Conservation (phyloP, 345 rosid genomes). For the Populus ilicifolia region DNA sequence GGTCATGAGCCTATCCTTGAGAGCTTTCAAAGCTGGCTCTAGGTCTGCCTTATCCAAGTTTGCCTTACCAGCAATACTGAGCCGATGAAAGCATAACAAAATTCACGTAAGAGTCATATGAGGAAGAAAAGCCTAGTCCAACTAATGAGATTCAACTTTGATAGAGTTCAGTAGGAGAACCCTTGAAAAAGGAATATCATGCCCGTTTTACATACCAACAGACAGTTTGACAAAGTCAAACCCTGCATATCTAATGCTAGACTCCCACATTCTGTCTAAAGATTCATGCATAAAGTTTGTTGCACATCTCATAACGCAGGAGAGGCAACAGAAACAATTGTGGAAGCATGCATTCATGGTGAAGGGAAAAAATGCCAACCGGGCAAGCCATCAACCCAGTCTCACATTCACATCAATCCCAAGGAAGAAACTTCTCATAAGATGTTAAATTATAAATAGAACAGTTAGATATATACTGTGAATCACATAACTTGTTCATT, state of each 20-base stretch:
- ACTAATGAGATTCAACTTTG: background rate
- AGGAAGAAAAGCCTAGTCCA: background rate
- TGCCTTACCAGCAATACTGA: constrained; percentile 95
- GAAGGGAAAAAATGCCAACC: background rate
- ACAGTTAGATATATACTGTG: background rate
- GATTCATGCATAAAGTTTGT: background rate
- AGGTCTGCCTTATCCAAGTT: constrained; percentile 91
- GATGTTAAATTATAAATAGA: background rate
- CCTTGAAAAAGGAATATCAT: background rate
- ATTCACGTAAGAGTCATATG: background rate
- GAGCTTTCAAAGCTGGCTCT: constrained; percentile 89
- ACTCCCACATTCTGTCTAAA: background rate
- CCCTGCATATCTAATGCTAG: background rate
- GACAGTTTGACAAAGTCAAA: background rate
- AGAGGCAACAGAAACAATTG: background rate
- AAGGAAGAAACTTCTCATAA: background rate
- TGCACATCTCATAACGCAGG: background rate
- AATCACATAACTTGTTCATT: background rate
- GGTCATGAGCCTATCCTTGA: constrained; percentile 97
- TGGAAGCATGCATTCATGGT: background rate
- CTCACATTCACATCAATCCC: background rate
- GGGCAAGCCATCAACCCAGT: background rate
- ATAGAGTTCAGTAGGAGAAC: background rate
- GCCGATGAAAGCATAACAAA: constrained; percentile 17
- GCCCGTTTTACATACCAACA: background rate